phyloP scores from a whole-genome alignment of 768 basidiomycete genomes.

The Holtermanniella nyarrowii region DNA sequence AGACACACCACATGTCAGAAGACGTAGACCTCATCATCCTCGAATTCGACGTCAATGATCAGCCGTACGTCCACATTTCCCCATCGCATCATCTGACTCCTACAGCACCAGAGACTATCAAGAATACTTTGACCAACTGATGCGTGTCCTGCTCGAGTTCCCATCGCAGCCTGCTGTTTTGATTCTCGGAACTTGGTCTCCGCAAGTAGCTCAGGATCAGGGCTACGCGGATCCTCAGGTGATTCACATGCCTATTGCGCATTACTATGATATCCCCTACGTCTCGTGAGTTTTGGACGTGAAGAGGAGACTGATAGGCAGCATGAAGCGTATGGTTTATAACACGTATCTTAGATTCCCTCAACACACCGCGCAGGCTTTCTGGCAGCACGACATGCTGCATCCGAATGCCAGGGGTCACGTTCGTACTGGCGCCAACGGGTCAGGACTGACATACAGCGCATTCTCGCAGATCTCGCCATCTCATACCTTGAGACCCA shows the following conservation, averaged over 20 bases:
- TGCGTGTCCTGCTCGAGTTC: conserved; percentile 33
- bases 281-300: conserved; percentile 15
- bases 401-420: conserved; percentile 39
- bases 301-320: conserved; percentile 1
- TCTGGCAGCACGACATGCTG: conserved; percentile 29
- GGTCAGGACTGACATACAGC: conserved; percentile 10
- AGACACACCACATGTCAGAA: conserved; percentile 34
- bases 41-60: conserved; percentile 40
- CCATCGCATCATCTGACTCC: conserved; percentile 1
- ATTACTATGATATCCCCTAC: conserved; percentile 38
- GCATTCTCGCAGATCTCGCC: conserved; percentile 32
- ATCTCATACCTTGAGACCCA: conserved; percentile 33
- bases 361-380: conserved; percentile 20
- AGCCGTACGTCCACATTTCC: conserved; percentile 19
- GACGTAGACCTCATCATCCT: conserved; percentile 37
- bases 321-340: conserved; percentile 32
- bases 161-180: conserved; percentile 31
- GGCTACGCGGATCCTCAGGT: conserved; percentile 39
- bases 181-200: conserved; percentile 36
- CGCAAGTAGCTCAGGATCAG: conserved; percentile 31
- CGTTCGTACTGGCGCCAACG: conserved; percentile 14
- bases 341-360: conserved; percentile 36
- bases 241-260: conserved; percentile 34
- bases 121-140: conserved; percentile 31
- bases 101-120: conserved; percentile 23